Base-by-base conservation (phyloP, 768 basidiomycete genomes). In the Agaricus sinodeliciosus region DNA sequence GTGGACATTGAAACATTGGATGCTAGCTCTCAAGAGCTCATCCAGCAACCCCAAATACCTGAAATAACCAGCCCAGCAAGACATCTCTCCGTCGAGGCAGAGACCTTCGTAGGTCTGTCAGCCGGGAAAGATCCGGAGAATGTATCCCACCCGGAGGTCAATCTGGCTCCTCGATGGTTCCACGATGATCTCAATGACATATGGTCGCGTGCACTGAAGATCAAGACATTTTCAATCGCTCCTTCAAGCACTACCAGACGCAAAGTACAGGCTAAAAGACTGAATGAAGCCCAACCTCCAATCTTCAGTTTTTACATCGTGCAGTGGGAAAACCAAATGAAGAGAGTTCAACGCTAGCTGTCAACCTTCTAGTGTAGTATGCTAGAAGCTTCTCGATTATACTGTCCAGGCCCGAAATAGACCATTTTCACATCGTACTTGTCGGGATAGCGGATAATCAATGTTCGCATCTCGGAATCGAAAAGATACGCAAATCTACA, bases 81-180 rank as follows among this genome's bases (percentile, higher is more conserved):
- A 36, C 16, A 7, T 15, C 16, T 34, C 12, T 13, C 18, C 15
- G 18, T 37, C 13, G 15, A 15, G 3, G 18, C 19, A 3, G 16
- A 37, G 2, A 12, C 40, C 18, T 26, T n/a, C 27, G 13, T 11
- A 18, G 12, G 15, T 15, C 13, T 18, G 15, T 9, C 27, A 13
- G 39, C 37, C 18, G 16, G 4, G 5, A 40, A n/a, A 4, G 37
- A 13, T 3, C 11, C 19, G 3, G 48, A 31, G 22, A 36, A 18
- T 44, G 48, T 18, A 39, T 9, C 34, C 53, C 47, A 43, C 18
- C 26, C 18, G 16, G 50, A 35, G 18, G 55, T 54, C 37, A 59
- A 60, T 42, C 48, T 57, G 9, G 55, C 59, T 22, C 58, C 60
- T 3, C 35, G 46, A 3, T 61, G 62, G 59, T 57, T 61, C 11